Evolutionary conservation across 2,329 filamentous ascomycete genomes (phyloP).

Genomic region (Pyricularia sp.): DNA sequence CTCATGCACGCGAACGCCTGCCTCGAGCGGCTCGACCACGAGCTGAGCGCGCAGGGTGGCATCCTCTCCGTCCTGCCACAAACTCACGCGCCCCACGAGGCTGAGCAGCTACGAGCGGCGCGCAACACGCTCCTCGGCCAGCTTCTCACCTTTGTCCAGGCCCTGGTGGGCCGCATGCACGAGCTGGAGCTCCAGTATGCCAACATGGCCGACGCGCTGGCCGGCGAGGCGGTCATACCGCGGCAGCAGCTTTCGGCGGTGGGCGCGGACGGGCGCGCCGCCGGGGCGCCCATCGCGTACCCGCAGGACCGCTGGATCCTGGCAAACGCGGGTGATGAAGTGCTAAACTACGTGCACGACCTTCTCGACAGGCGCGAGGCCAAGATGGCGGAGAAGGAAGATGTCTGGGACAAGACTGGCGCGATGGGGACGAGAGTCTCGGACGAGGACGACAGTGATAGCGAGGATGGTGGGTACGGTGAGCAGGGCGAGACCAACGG

Average conservation of each 20-base stretch:
- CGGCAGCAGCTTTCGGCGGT: constrained; percentile 40
- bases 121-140: constrained; percentile 47
- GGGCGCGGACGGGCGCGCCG: constrained; percentile 40
- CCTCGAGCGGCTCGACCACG: constrained; percentile 50
- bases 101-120: constrained; percentile 25
- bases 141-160: constrained; percentile 44
- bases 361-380: constrained; percentile 37
- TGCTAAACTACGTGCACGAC: constrained; percentile 35
- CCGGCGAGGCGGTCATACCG: constrained; percentile 39
- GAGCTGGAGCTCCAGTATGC: constrained; percentile 46
- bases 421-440: constrained; percentile 30
- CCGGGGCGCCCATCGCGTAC: constrained; percentile 41
- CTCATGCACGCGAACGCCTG: constrained; percentile 50
- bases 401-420: constrained; percentile 24
- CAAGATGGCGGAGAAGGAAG: constrained; percentile 23
- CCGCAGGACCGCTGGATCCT: constrained; percentile 48
- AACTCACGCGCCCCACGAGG: constrained; percentile 21
- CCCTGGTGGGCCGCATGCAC: constrained; percentile 43
- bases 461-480: no score
- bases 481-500: constrained; percentile 14
- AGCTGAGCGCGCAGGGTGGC: constrained; percentile 45
- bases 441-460: constrained; percentile 7
- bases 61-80: constrained; percentile 44
- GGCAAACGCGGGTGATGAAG: constrained; percentile 42
- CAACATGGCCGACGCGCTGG: constrained; percentile 39